Conservation (phyloP, 768 basidiomycete species). For the Steccherinum ochraceum region DNA sequence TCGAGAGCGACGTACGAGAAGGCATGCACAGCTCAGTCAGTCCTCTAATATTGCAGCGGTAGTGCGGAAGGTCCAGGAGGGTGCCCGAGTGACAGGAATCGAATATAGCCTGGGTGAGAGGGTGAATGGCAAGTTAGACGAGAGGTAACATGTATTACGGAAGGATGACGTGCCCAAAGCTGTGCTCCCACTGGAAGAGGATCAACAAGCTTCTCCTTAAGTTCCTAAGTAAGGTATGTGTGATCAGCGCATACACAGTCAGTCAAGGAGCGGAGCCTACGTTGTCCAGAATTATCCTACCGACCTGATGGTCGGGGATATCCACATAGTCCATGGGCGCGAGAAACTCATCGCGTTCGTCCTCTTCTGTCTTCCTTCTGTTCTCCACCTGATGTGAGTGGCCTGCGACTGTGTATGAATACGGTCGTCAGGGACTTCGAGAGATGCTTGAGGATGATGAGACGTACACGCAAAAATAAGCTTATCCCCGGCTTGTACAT, state of each 20-base stretch:
- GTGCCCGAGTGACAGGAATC: conserved; percentile 7
- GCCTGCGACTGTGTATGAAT: conserved; percentile 7
- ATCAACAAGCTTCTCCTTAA: conserved; percentile 1
- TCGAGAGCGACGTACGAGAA: no score
- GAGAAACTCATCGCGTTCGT: conserved; percentile 5
- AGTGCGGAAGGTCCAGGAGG: conserved; percentile 2
- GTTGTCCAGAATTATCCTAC: conserved; percentile 3
- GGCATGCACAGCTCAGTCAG: no score
- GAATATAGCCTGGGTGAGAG: conserved; percentile 6
- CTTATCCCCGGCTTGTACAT: not conserved
- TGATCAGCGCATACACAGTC: not conserved
- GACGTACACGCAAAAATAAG: not conserved
- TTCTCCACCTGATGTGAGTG: conserved; percentile 4
- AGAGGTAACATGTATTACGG: no score
- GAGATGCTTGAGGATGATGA: no score
- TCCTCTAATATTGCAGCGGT: no score
- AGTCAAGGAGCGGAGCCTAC: not conserved
- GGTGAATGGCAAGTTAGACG: no score
- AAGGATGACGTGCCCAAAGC: conserved; percentile 2
- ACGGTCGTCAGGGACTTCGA: no score
- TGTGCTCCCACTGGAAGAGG: conserved; percentile 1
- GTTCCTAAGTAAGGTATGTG: no score
- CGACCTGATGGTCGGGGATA: no score
- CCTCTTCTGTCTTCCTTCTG: conserved; percentile 7
- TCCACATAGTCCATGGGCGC: not conserved